Base-by-base conservation (phyloP, 2,329 filamentous ascomycete species). In the Pseudopithomyces chartarum region DNA sequence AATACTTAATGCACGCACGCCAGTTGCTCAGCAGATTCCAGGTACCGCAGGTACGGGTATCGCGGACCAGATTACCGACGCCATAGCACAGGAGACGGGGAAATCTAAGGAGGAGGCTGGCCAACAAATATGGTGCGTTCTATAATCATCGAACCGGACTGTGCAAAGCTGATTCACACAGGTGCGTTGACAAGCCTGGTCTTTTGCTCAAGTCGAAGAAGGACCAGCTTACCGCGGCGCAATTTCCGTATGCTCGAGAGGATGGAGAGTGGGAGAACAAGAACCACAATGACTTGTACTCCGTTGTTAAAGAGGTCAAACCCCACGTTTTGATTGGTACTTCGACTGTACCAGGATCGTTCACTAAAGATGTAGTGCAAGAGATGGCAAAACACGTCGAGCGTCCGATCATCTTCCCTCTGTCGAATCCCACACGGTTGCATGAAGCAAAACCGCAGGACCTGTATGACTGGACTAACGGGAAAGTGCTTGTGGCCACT, bases 311-410 rank as follows among this genome's bases (percentile, higher is more conserved):
- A 50, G 78, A 83, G 40, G 85, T 94, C 17, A 88, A 89, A 50
- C 92, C 92, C 0, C 90, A 96, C 63, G 88, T 94, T 1, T 81
- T 96, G 0, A 87, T 96, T 58, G 92, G 92, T 12, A 96, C 91
- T 0, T 95, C 90, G 0, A 96, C 92, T 0, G 85, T 87, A 10
- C 88, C 91, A 0, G 85, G 85, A 2, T 80, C 90, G 0, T 96
- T 96, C 76, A 94, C 89, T 0, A 80, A 92, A 63, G 84, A 90
- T 2, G 78, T 92, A 26, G 81, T 96, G 11, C 81, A 82, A 44
- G 90, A 90, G 64, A 96, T 96, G 91, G 86, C 88, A 1, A 81
- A 83, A 34, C 85, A 92, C 65, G 85, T 89, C 2, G 81, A 89
- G 0, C 83, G 88, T 0, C 92, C 92, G n/a, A 94, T 96, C 72